Base-by-base conservation (phyloP, 805 yeast species). In the Candida pseudofarinosa region DNA sequence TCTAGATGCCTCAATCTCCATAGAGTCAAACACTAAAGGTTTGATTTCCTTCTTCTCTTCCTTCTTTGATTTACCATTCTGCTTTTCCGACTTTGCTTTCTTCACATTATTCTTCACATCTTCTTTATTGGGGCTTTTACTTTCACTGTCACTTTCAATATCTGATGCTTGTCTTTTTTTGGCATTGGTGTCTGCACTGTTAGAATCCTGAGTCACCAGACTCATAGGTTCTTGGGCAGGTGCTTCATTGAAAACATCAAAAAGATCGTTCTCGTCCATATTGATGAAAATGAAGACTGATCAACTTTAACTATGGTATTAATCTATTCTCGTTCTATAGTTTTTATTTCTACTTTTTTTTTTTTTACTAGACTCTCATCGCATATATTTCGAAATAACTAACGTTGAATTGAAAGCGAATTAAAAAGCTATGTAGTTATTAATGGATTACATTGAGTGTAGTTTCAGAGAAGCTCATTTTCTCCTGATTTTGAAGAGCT, bases 1-100 rank as follows among this genome's bases (percentile, higher is more conserved):
- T 62, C 95, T 74, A 3, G 88, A 82, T 0, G 96, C 93, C 63
- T 88, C 96, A 47, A 86, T 85, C 59, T 88, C 96, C 39, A 89
- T 79, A 4, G 87, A 74, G 63, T 89, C 97, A 1, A 91, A 85
- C 18, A 88, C 95, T 32, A 88, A 81, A 0, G 96, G 89, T 28
- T 74, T 73, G 14, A 78, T 74, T 6, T 71, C 75, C 13, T 71
- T 67, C 45, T 72, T 74, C 42, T 65, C 64, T 39, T 45, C 38
- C 19, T 47, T 36, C 35, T 40, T 40, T 30, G 40, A 35, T 26
- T 45, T 39, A 34, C 50, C 41, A 42, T 50, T 71, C 64, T 44
- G 48, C 33, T 44, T 38, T 10, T 48, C 50, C 33, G 33, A 17
- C 28, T 10, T 23, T 6, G 10, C 10, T 33, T 46, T 51, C 43